Percentiles rank a stretch among this genome's conserved stretches.
Conservation (phyloP, 1,284 basidiomycete species). For the Rhizoctonia solani region DNA sequence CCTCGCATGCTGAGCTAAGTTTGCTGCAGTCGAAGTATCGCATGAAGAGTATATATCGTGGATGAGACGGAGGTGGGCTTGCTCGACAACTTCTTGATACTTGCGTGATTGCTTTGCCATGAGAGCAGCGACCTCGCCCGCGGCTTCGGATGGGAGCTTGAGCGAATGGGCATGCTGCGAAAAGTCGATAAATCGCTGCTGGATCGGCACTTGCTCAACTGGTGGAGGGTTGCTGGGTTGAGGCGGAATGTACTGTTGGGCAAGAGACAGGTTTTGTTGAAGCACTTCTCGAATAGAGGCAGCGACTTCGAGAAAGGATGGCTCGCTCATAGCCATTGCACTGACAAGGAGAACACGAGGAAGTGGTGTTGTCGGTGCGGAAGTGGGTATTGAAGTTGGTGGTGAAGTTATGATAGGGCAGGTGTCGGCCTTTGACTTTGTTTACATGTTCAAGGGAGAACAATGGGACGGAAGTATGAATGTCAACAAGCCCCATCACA, state of each 20-base stretch:
- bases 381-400: too few species aligned
- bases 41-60: slow-evolving; percentile 3
- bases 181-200: neutral
- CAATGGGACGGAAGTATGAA: neutral
- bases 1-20: neutral
- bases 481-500: neutral
- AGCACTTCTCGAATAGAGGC: neutral
- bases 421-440: neutral
- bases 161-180: neutral
- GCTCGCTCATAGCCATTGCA: slow-evolving; percentile 5
- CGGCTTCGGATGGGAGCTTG: neutral
- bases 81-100: neutral
- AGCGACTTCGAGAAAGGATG: neutral
- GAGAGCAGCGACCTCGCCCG: neutral
- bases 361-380: neutral
- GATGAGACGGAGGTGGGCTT: neutral
- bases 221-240: neutral
- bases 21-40: neutral
- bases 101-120: neutral
- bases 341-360: neutral
- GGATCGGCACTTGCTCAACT: neutral
- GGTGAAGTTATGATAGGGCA: neutral
- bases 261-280: neutral
- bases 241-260: neutral
- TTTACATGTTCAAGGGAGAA: neutral